phyloP scores from a whole-genome alignment of 768 basidiomycete species.

The Termitomyces sp. region DNA sequence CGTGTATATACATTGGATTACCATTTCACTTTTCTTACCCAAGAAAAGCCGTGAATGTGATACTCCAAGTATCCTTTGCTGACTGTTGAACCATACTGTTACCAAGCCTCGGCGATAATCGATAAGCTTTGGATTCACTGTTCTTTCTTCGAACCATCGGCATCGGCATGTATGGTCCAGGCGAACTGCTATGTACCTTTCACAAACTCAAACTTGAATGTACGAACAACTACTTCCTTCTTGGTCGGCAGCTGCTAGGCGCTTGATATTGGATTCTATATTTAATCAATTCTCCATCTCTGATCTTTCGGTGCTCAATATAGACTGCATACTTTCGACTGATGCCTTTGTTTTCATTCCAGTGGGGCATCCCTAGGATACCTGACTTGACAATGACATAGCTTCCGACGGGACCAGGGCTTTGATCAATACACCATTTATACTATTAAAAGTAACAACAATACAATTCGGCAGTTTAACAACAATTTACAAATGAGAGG shows the following conservation, averaged over 20 bases:
- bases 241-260: too few species aligned
- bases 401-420: too few species aligned
- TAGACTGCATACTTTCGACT: not conserved
- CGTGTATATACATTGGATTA: not conserved
- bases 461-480: constrained; percentile 6
- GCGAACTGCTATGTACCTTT: not conserved
- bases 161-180: not conserved
- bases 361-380: not conserved
- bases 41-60: too few species aligned
- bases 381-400: not conserved
- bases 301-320: not conserved
- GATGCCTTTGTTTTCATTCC: not conserved
- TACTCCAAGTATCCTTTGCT: too few species aligned
- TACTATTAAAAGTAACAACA: constrained; percentile 4
- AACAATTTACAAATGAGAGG: constrained; percentile 6
- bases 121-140: not conserved
- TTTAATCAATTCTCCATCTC: too few species aligned
- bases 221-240: not conserved
- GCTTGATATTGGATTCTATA: too few species aligned
- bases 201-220: not conserved
- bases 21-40: too few species aligned
- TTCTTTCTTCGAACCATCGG: not conserved
- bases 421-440: not conserved
- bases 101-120: too few species aligned
- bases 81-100: too few species aligned